Base-by-base conservation (phyloP, 495 filamentous ascomycete genomes). In the Ascodesmis nigricans region DNA sequence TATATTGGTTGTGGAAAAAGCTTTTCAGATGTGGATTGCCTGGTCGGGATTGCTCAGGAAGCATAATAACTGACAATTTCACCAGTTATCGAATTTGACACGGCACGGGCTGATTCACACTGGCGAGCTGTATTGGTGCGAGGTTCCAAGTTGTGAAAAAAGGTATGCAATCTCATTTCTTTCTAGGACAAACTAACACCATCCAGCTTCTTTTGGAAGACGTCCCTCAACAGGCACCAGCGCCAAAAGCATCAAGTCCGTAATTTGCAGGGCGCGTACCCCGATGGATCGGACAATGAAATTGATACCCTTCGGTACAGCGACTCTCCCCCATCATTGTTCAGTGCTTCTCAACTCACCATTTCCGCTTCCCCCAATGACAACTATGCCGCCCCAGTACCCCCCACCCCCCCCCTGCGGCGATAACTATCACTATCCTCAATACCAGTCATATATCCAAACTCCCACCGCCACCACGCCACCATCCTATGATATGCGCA, bases 41-140 rank as follows among this genome's bases (percentile, higher is more conserved):
- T 35, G 20, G 36, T 38, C 31, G 23, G 35, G 29, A 36, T 4
- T 24, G 31, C 41, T 10, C 35, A 10, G 5, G 18, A 36, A 25
- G 15, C 18, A 10, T 14, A 6, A 18, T 31, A 38, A 31, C 61
- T 67, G 53, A 67, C 54, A 14, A 42, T 47, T 22, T 29, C 30
- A 23, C 23, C 40, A 87, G 80, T 91, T 80, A 10, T 91, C 80
- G 14, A 82, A 75, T 64, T 57, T 91, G 26, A 78, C 80, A 27
- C 66, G 80, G 31, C 80, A 91, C 58, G 73, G 80, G 22, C 69
- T 79, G 23, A 84, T 84, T 29, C 80, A 91, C 47, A 82, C 76
- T 8, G 78, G 80, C 31, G 79, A 75, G 49, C 78, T 77, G n/a
- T 87, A 84, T 44, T 71, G 70, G 33, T 91, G 80, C 54, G 63